phyloP scores from a whole-genome alignment of 2,329 filamentous ascomycete species.

The Claviceps fusiformis region DNA sequence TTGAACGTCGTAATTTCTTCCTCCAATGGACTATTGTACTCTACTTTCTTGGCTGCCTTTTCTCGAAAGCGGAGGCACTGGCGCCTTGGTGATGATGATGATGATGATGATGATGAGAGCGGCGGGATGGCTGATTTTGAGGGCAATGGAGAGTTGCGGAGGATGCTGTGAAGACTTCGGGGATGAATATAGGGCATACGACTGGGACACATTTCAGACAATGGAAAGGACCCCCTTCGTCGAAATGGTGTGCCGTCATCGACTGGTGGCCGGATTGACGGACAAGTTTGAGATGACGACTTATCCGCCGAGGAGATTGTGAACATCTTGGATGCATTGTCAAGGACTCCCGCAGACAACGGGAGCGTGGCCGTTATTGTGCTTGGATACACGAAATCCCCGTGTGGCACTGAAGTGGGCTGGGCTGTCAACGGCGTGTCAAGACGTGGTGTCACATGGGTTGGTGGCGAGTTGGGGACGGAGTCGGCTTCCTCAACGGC shows the following conservation, averaged over 20 bases:
- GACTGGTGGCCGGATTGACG: slow-evolving; percentile 1
- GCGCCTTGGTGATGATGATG: slow-evolving; percentile 38
- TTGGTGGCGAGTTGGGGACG: slow-evolving; percentile 13
- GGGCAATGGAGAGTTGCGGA: slow-evolving; percentile 52
- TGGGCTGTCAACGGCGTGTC: slow-evolving; percentile 41
- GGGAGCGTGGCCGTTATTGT: slow-evolving; percentile 47
- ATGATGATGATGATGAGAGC: slow-evolving; percentile 35
- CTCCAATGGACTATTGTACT: slow-evolving; percentile 48
- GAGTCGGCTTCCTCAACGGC: slow-evolving; percentile 16
- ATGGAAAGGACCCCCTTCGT: neutral
- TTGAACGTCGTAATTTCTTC: slow-evolving; percentile 50
- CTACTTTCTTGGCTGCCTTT: slow-evolving; percentile 41
- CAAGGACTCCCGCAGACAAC: slow-evolving; percentile 38
- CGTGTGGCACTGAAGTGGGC: slow-evolving; percentile 32
- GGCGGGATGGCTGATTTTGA: slow-evolving; percentile 36
- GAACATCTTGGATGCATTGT: slow-evolving; percentile 29
- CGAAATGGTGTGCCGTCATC: slow-evolving; percentile 9
- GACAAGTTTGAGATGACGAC: slow-evolving; percentile 2
- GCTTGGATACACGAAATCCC: slow-evolving; percentile 37
- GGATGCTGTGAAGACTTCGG: slow-evolving; percentile 46
- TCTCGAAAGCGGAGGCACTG: slow-evolving; percentile 41
- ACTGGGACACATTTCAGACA: neutral
- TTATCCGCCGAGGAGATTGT: slow-evolving; percentile 28
- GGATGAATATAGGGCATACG: slow-evolving; percentile 42
- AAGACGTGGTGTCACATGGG: slow-evolving; percentile 33